Evolutionary conservation across 805 yeast species (phyloP).

Genomic region (Diddensiella caesifluorescens): DNA sequence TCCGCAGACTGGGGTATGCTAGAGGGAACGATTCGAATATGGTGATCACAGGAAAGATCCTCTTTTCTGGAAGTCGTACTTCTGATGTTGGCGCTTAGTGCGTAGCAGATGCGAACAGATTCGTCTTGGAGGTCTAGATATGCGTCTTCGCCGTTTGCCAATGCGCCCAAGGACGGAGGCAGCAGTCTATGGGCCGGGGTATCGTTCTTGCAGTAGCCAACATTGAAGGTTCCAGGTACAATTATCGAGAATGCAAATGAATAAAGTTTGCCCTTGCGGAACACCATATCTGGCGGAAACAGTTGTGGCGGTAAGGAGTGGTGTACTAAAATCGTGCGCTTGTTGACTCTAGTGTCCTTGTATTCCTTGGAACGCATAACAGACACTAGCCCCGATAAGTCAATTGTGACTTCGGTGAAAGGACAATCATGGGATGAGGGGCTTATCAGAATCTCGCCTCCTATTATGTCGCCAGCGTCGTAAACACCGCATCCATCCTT

Average conservation of each 20-base stretch:
- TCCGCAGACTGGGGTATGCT: background rate
- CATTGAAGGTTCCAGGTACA: constrained; percentile 9
- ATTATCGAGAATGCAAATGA: constrained; percentile 10
- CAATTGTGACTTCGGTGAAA: constrained; percentile 5
- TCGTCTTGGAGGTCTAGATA: constrained; percentile 10
- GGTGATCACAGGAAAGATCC: background rate
- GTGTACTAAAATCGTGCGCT: background rate
- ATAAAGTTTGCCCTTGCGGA: constrained; percentile 8
- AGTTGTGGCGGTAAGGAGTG: constrained; percentile 3
- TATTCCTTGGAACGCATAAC: constrained; percentile 10
- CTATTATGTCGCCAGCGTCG: constrained; percentile 11
- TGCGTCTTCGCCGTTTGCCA: constrained; percentile 4
- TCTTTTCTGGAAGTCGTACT: background rate
- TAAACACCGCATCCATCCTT: too few relatives aligned
- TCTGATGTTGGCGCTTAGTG: background rate
- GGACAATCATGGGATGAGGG: constrained; percentile 5
- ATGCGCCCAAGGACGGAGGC: constrained; percentile 15
- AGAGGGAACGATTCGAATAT: constrained; percentile 1
- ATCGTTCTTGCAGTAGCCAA: constrained; percentile 6
- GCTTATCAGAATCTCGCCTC: constrained; percentile 7
- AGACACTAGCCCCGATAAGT: constrained; percentile 8
- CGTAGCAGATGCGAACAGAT: constrained; percentile 7
- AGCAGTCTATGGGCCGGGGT: constrained; percentile 3
- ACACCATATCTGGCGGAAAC: constrained; percentile 4
- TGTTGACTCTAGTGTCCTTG: constrained; percentile 7